A percentile compares a stretch with the other conserved stretches of the same genome.
Conservation (phyloP, 106 monocot species). For the Dactylorhiza incarnata region DNA sequence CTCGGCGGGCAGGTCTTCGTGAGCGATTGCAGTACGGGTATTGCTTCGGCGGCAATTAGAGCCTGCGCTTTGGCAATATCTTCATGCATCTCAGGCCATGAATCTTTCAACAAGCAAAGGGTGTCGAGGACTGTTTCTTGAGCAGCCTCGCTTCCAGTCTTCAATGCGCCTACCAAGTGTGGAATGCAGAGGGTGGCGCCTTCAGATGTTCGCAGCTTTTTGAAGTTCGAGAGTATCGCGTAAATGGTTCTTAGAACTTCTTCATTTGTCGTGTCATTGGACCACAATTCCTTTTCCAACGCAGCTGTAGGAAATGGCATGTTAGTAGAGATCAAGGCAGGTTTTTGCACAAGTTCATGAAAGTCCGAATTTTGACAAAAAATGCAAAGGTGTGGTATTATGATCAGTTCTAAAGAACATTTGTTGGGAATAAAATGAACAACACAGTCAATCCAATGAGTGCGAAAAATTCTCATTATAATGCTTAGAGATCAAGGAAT, state of each 20-base stretch:
- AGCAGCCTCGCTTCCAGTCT: slow-evolving; percentile 58
- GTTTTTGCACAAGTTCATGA: not conserved
- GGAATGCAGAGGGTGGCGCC: slow-evolving; percentile 84
- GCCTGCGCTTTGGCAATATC: slow-evolving; percentile 82
- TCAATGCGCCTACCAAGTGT: slow-evolving; percentile 67
- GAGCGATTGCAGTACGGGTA: slow-evolving; percentile 66
- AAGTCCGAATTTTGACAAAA: not conserved
- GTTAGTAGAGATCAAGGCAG: not conserved
- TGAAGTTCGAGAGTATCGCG: slow-evolving; percentile 77
- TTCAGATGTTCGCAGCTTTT: slow-evolving; percentile 70
- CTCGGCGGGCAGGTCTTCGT: slow-evolving; percentile 85
- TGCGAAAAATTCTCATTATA: too few species aligned
- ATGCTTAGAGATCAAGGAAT: too few species aligned
- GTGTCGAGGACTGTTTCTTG: slow-evolving; percentile 77
- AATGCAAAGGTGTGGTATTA: too few species aligned
- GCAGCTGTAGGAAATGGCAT: slow-evolving; percentile 51
- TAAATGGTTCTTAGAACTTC: slow-evolving; percentile 65
- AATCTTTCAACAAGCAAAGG: slow-evolving; percentile 71
- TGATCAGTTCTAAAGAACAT: too few species aligned
- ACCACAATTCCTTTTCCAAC: slow-evolving; percentile 68
- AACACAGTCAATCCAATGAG: too few species aligned
- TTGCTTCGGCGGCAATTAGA: slow-evolving; percentile 71
- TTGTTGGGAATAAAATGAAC: too few species aligned
- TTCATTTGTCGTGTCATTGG: slow-evolving; percentile 56
- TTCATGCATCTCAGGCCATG: slow-evolving; percentile 69